These are phyloP conservation scores for Stagonosporopsis chrysanthemi DNA, from an alignment of 2,329 filamentous ascomycete species.

Conservation along the genomic window DNA sequence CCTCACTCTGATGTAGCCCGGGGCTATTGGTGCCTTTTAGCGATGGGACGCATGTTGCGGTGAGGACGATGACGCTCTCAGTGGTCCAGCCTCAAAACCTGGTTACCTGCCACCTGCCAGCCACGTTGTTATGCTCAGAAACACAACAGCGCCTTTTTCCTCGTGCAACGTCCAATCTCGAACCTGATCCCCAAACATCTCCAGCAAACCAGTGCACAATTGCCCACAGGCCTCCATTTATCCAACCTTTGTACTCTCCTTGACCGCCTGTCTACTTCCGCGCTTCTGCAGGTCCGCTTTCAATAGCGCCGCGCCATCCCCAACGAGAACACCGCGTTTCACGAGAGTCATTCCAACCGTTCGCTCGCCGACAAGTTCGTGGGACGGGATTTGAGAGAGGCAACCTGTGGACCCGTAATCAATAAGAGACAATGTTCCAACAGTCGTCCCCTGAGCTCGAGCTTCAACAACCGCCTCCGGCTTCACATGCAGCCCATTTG, in stretches of 20 bases:
- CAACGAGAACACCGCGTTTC: conserved; percentile 33
- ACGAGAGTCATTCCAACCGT: conserved; percentile 31
- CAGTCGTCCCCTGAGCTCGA: conserved; percentile 27
- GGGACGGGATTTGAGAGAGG: conserved; percentile 28
- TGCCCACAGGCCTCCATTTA: conserved; percentile 10
- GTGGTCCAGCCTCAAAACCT: conserved; percentile 30
- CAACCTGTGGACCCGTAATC: conserved; percentile 33
- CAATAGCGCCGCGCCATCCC: conserved; percentile 19
- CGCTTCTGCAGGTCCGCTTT: conserved; percentile 23
- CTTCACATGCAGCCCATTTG: conserved; percentile 42
- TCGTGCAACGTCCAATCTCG: conserved; percentile 22
- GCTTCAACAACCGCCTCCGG: conserved; percentile 32
- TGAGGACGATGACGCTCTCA: conserved; percentile 29
- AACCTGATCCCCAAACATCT: conserved; percentile 11
- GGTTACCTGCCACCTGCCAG: conserved; percentile 28
- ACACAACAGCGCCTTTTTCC: conserved; percentile 26
- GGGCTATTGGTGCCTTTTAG: conserved; percentile 20
- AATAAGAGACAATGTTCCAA: conserved; percentile 30
- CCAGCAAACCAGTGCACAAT: conserved; percentile 25
- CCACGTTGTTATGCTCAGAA: conserved; percentile 24
- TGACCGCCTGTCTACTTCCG: conserved; percentile 22
- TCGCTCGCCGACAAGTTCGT: conserved; percentile 21
- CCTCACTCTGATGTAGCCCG: conserved; percentile 6
- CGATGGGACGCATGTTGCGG: conserved; percentile 33
- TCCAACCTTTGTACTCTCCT: conserved; percentile 20